Percentiles rank a stretch among this genome's conserved stretches.
phyloP scores from a whole-genome alignment of 2,329 filamentous ascomycete genomes.

The Cladosporium sp. region DNA sequence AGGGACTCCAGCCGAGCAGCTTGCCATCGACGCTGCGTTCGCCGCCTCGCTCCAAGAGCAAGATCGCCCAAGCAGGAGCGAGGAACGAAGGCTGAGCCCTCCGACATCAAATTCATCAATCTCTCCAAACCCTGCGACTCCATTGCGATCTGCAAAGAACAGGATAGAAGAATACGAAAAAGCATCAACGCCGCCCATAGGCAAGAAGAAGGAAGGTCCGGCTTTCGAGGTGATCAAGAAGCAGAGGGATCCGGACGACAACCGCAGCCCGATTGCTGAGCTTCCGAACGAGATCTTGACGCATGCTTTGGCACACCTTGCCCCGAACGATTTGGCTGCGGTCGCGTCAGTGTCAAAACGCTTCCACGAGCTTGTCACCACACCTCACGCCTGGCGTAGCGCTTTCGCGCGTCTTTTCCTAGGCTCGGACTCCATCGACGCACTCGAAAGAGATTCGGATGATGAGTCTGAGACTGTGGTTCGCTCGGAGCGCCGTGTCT shows the following conservation, averaged over 20 bases:
- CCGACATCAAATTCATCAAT: constrained; percentile 4
- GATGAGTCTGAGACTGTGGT: constrained; percentile 52
- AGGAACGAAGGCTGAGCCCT: constrained; percentile 25
- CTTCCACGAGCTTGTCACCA: constrained; percentile 82
- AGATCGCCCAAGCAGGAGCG: constrained; percentile 6
- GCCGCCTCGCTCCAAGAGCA: constrained; percentile 25
- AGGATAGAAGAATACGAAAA: constrained; percentile 55
- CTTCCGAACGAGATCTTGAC: constrained; percentile 93
- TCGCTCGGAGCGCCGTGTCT: constrained; percentile 70
- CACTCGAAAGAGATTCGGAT: constrained; percentile 37
- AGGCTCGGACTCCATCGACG: constrained; percentile 58
- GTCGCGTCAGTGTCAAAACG: constrained; percentile 83
- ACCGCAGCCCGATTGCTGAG: constrained; percentile 47
- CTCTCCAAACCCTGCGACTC: constrained; percentile 16
- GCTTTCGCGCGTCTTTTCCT: constrained; percentile 91
- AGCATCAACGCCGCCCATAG: constrained; percentile 32
- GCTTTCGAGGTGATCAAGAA: constrained; percentile 52
- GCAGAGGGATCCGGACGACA: constrained; percentile 39
- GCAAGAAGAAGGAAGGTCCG: constrained; percentile 40
- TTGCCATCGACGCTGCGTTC: constrained; percentile 24
- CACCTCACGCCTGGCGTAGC: constrained; percentile 88
- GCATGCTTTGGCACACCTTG: constrained; percentile 84
- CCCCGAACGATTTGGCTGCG: constrained; percentile 75
- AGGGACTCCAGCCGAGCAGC: constrained; percentile 24
- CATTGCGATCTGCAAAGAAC: constrained; percentile 43